These are phyloP conservation scores for Agrostemma githago DNA, from an alignment of 148 eudicot genomes.

Conservation along the genomic window DNA sequence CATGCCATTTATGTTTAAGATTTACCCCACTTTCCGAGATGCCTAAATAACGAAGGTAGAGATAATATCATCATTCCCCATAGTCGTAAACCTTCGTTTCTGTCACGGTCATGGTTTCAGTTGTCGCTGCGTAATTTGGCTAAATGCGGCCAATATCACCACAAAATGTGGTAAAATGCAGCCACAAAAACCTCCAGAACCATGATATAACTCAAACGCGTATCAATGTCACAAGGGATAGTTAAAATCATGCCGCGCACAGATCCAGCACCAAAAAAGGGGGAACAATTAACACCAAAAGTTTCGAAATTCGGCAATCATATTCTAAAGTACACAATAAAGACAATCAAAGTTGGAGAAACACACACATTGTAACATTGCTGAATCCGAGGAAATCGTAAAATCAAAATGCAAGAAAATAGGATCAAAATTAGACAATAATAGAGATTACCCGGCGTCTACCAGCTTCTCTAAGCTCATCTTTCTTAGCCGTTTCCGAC, in stretches of 20 bases:
- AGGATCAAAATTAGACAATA: not conserved
- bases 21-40: not conserved
- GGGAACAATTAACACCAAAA: not conserved
- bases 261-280: not conserved
- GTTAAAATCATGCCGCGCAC: not conserved
- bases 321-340: not conserved
- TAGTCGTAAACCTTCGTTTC: not conserved
- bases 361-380: not conserved
- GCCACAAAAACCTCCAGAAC: not conserved
- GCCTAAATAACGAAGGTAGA: not conserved
- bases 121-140: not conserved
- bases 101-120: not conserved
- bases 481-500: constrained; percentile 39
- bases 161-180: not conserved
- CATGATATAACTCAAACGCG: not conserved
- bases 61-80: not conserved
- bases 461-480: constrained; percentile 85
- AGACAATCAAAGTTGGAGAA: not conserved
- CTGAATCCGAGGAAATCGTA: not conserved
- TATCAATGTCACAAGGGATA: not conserved
- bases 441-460: constrained; percentile 48
- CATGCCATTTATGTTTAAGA: not conserved
- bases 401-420: not conserved
- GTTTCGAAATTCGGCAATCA: not conserved
- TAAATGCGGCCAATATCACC: not conserved